Percentiles rank a stretch among this genome's conserved stretches.
These are phyloP conservation scores for Suhomyces vadensis DNA, from an alignment of 805 yeast species.

Conservation along the genomic window DNA sequence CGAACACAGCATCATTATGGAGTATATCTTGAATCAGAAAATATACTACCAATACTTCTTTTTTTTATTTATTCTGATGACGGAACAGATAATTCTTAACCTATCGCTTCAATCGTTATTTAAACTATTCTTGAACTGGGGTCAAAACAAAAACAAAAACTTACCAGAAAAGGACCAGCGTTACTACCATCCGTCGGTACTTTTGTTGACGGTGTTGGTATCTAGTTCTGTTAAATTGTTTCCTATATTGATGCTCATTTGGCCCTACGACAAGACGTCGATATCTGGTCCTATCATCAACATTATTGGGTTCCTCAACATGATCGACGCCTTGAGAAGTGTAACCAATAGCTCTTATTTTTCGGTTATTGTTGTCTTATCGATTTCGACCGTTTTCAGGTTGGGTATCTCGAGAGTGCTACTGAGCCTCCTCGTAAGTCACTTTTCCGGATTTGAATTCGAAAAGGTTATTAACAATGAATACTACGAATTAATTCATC, in stretches of 20 bases:
- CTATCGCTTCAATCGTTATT: conserved; percentile 30
- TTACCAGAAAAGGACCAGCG: conserved; percentile 30
- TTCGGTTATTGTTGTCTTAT: conserved; percentile 16
- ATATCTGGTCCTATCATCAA: conserved; percentile 61
- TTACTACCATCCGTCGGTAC: conserved; percentile 38
- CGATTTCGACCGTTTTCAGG: conserved; percentile 18
- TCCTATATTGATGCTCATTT: conserved; percentile 90
- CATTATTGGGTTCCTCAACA: conserved; percentile 58
- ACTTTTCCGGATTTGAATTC: conserved; percentile 13
- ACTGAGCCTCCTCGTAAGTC: conserved; percentile 16
- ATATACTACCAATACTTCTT: conserved; percentile 54
- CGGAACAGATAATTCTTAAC: conserved; percentile 47
- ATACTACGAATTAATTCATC: conserved; percentile 3
- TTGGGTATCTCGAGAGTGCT: conserved; percentile 15
- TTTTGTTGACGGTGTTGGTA: conserved; percentile 69
- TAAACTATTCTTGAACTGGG: conserved; percentile 21
- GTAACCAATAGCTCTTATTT: conserved; percentile 21
- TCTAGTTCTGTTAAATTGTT: conserved; percentile 80
- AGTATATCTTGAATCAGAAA: conserved; percentile 29
- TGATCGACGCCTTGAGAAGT: conserved; percentile 56
- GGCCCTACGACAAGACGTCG: conserved; percentile 88
- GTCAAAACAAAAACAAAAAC: conserved; percentile 18
- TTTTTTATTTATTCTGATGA: conserved; percentile 53
- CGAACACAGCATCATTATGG: conserved; percentile 26
- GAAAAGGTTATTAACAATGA: conserved; percentile 14